Conservation (phyloP, 768 basidiomycete species). For the Boletus reticuloceps region DNA sequence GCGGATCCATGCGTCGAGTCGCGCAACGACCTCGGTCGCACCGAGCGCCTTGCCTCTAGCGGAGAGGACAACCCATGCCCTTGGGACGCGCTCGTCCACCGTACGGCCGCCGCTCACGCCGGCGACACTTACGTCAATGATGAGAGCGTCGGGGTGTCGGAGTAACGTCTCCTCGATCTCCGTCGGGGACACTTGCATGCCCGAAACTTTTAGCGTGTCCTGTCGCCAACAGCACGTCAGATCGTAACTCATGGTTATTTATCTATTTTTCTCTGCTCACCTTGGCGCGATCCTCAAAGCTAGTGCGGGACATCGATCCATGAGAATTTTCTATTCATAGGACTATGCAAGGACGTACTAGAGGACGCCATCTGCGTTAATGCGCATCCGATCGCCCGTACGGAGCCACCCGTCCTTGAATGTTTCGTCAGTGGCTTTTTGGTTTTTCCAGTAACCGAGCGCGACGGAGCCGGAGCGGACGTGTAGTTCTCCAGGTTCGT, state of each 20-base stretch:
- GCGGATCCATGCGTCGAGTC: conserved; percentile 59
- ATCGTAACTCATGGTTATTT: too few relatives aligned
- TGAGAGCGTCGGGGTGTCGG: conserved; percentile 56
- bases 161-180: conserved; percentile 72
- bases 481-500: conserved; percentile 68
- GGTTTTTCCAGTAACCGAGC: conserved; percentile 72
- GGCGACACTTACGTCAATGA: conserved; percentile 67
- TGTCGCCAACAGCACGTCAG: conserved; percentile 22
- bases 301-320: conserved; percentile 22
- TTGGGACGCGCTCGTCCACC: conserved; percentile 68
- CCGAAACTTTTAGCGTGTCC: conserved; percentile 81
- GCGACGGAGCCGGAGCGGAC: conserved; percentile 54
- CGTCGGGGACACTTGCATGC: conserved; percentile 74
- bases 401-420: conserved; percentile 71
- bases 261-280: conserved; percentile 30
- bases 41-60: conserved; percentile 50
- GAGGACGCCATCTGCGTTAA: conserved; percentile 59
- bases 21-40: conserved; percentile 35
- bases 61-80: conserved; percentile 77
- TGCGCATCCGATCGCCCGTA: conserved; percentile 70
- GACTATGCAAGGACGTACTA: conserved; percentile 44
- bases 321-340: background rate
- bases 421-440: conserved; percentile 60
- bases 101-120: conserved; percentile 73
- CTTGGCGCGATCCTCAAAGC: conserved; percentile 78